Evolutionary conservation across 495 filamentous ascomycete species (phyloP).

Genomic region (Glutinoglossum americanum): DNA sequence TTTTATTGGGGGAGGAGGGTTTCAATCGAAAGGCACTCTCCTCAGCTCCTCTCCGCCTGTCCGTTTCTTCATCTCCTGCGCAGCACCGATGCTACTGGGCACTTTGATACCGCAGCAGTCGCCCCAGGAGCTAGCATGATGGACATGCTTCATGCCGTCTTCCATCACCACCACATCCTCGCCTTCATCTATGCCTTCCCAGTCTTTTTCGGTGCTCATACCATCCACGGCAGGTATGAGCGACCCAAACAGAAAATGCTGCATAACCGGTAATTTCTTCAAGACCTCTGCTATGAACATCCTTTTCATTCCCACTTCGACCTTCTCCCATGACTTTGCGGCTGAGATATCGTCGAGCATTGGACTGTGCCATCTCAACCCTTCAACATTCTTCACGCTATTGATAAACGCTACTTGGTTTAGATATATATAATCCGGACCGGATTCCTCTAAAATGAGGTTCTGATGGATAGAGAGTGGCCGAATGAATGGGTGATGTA

Average conservation of each 20-base stretch:
- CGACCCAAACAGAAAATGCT: constrained; percentile 89
- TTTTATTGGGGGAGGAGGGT: not conserved
- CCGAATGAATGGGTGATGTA: constrained; percentile 70
- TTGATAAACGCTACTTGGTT: constrained; percentile 88
- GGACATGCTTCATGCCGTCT: constrained; percentile 46
- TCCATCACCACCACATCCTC: constrained; percentile 36
- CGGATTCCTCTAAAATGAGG: constrained; percentile 67
- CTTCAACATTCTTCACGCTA: constrained; percentile 87
- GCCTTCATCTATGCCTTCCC: constrained; percentile 23
- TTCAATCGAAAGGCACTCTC: constrained; percentile 5
- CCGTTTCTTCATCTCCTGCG: constrained; percentile 64
- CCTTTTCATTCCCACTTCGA: constrained; percentile 81
- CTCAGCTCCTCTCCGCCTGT: constrained; percentile 24
- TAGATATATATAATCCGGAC: constrained; percentile 65
- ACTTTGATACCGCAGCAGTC: constrained; percentile 99
- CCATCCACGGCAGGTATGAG: constrained; percentile 58
- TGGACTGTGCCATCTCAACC: constrained; percentile 87
- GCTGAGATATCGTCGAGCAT: constrained; percentile 96
- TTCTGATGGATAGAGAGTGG: constrained; percentile 73
- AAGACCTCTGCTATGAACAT: constrained; percentile 94
- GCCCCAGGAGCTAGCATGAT: constrained; percentile 54
- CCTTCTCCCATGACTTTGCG: constrained; percentile 79
- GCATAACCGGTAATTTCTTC: constrained; percentile 89
- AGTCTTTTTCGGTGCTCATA: constrained; percentile 45
- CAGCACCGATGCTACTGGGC: constrained; percentile 75